Base-by-base conservation (phyloP, 441 rosid genomes). In the Raphanus hybrid region DNA sequence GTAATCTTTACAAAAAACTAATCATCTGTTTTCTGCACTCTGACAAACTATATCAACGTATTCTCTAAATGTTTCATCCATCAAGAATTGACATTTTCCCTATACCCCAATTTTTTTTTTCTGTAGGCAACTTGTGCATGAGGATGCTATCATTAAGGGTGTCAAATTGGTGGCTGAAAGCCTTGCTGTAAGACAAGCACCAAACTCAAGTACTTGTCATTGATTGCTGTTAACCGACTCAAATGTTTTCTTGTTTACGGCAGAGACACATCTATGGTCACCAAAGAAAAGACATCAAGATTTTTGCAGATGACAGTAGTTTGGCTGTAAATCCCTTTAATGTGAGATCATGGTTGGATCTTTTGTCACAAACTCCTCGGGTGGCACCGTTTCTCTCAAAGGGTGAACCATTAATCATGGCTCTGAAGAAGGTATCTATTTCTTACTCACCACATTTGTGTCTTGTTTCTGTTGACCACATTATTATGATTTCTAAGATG, bases 151-250 rank as follows among this genome's bases (percentile, higher is more conserved):
- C 67, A 79, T 84, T 78, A 91, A 82, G 82, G 88, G 93, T 69
- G 87, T 92, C 80, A 93, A 92, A 79, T 84, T 93, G 74, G 93
- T 96, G 72, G 96, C 98, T 64, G 98, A 96, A 86, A 91, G 97
- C 83, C 85, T 96, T 83, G 99, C 90, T 80, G 99, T 96, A 91
- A 87, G 86, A 73, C 63, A 63, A 43, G 26, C 70, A 72, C 48
- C 71, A 52, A 26, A 12, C 55, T 59, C 12, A 20, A 35, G 10
- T 16, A 23, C 64, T 37, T 37, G 43, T 37, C 43, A 37, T 37
- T 37, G 3, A 37, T 37, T 8, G 43, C 43, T 37, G 43, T 37
- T 37, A 8, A 37, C 43, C 43, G 43, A 37, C 10, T 76, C 1
- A 11, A 67, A 77, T 67, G 20, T 37, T 11, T 37, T 10, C 37